phyloP scores from a whole-genome alignment of 2,329 filamentous ascomycete genomes.

The Penicillium hesseltinei region DNA sequence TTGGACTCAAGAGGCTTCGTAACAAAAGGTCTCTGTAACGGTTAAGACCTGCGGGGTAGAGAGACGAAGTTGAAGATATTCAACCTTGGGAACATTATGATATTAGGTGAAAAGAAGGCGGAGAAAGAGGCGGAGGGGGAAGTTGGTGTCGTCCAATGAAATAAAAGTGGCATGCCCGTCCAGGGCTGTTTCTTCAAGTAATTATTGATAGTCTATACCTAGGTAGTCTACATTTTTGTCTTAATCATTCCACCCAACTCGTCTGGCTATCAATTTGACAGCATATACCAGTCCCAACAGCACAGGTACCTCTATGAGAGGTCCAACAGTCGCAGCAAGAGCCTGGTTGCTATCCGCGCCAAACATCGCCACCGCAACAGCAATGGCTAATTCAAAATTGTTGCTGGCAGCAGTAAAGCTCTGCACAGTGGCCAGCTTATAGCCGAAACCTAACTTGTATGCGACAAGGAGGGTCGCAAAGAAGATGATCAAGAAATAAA shows the following conservation, averaged over 20 bases:
- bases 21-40: too few species aligned
- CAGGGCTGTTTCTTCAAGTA: too few species aligned
- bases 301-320: conserved; percentile 83
- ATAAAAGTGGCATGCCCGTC: too few species aligned
- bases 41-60: too few species aligned
- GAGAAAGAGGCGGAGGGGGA: too few species aligned
- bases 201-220: too few species aligned
- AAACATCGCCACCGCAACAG: conserved; percentile 78
- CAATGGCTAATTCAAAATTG: conserved; percentile 90
- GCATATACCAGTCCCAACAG: conserved; percentile 74
- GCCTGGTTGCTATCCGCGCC: conserved; percentile 76
- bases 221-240: neutral
- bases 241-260: conserved; percentile 17
- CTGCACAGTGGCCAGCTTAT: conserved; percentile 69
- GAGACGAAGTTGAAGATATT: too few species aligned
- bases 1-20: too few species aligned
- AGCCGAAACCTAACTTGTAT: conserved; percentile 68
- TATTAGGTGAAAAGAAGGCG: too few species aligned
- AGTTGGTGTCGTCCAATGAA: too few species aligned
- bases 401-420: conserved; percentile 89
- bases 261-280: conserved; percentile 46
- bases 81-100: too few species aligned
- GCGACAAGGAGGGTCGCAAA: conserved; percentile 63
- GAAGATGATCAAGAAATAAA: conserved; percentile 80
- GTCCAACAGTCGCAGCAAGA: conserved; percentile 77